Conservation (phyloP, 2,329 filamentous ascomycete species). For the Neopestalotiopsis sp. region DNA sequence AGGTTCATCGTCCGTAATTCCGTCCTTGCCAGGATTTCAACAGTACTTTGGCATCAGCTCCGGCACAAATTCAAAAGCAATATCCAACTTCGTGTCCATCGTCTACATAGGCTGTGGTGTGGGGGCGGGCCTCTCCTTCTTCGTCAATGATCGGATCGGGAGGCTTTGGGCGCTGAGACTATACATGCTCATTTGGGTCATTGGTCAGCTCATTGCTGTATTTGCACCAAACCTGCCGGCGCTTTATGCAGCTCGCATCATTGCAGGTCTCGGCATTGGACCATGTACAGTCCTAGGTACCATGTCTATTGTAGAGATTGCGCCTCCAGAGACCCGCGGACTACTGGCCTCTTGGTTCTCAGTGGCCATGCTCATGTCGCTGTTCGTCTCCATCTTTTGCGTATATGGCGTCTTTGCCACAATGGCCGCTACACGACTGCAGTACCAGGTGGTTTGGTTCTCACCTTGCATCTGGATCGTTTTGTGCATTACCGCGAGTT, state of each 20-base stretch:
- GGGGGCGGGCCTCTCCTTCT: constrained; percentile 39
- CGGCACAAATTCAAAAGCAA: constrained; percentile 30
- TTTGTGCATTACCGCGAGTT: constrained; percentile 3
- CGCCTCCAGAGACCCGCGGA: constrained; percentile 56
- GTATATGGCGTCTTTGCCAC: constrained; percentile 7
- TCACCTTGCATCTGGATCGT: neutral
- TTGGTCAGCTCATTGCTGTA: constrained; percentile 34
- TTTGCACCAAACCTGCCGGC: constrained; percentile 46
- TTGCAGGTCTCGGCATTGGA: constrained; percentile 56
- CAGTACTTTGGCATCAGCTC: constrained; percentile 39
- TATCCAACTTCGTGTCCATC: constrained; percentile 43
- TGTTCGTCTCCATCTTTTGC: constrained; percentile 8
- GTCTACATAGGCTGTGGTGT: constrained; percentile 36
- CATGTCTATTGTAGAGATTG: constrained; percentile 62
- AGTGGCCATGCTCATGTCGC: constrained; percentile 8
- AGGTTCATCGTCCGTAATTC: constrained; percentile 34
- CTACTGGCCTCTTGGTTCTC: constrained; percentile 39
- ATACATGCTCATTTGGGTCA: constrained; percentile 40
- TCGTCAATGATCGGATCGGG: constrained; percentile 35
- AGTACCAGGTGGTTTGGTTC: constrained; percentile 22
- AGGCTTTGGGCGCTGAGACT: constrained; percentile 30
- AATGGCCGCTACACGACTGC: constrained; percentile 1
- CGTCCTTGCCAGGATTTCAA: constrained; percentile 41
- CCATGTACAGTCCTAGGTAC: constrained; percentile 57
- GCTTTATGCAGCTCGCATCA: constrained; percentile 59